A percentile compares a stretch with the other conserved stretches of the same genome.
phyloP scores from a whole-genome alignment of 2,329 filamentous ascomycete genomes.

The Ophiocordyceps unilateralis region DNA sequence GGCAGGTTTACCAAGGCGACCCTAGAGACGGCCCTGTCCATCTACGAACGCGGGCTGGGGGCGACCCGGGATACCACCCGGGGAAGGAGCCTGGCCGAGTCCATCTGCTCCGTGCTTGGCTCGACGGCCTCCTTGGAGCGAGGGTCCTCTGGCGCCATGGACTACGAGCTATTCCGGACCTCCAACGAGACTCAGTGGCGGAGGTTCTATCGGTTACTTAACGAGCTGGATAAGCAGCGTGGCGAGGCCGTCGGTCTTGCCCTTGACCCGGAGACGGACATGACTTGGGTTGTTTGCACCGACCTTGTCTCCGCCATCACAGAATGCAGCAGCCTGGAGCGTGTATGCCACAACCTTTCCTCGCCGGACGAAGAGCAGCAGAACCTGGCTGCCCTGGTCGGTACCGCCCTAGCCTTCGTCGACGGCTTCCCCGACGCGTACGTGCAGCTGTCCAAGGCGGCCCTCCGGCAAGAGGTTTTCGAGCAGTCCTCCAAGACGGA shows the following conservation, averaged over 20 bases:
- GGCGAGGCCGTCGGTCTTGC: constrained; percentile 66
- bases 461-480: constrained; percentile 56
- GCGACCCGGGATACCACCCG: constrained; percentile 18
- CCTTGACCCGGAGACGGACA: constrained; percentile 50
- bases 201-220: constrained; percentile 69
- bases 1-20: constrained; percentile 66
- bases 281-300: constrained; percentile 72
- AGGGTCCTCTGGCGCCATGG: constrained; percentile 44
- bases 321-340: constrained; percentile 62
- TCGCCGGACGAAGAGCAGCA: constrained; percentile 33
- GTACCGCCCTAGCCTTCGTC: constrained; percentile 52
- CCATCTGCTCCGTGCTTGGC: constrained; percentile 55
- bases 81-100: constrained; percentile 50
- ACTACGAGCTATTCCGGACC: constrained; percentile 57
- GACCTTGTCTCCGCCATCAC: constrained; percentile 68
- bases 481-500: constrained; percentile 54
- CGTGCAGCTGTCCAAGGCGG: constrained; percentile 46
- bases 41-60: constrained; percentile 53
- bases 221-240: constrained; percentile 73
- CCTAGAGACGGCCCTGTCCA: constrained; percentile 64
- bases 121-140: constrained; percentile 50
- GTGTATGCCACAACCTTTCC: constrained; percentile 50
- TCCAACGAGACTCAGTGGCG: constrained; percentile 76
- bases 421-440: constrained; percentile 54
- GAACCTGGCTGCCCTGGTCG: constrained; percentile 44